Conservation (phyloP, 495 filamentous ascomycete species). For the Xylaria scruposa region DNA sequence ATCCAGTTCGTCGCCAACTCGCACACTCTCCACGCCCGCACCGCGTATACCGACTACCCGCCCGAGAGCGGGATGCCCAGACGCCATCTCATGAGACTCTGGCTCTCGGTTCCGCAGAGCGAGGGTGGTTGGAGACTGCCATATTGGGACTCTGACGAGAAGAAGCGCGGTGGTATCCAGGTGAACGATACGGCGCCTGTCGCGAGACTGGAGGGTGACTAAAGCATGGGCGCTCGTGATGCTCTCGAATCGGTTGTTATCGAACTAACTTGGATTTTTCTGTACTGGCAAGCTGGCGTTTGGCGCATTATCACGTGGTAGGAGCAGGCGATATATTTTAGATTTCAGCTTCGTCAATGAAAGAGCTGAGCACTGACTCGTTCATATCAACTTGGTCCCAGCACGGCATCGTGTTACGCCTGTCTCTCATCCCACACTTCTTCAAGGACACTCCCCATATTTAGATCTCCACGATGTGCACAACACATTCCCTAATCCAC, state of each 20-base stretch:
- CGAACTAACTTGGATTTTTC: not conserved
- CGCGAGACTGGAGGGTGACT: constrained; percentile 42
- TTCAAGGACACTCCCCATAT: not conserved
- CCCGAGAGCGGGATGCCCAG: constrained; percentile 58
- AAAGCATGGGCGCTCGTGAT: not conserved
- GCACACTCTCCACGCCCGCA: constrained; percentile 74
- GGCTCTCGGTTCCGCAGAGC: constrained; percentile 78
- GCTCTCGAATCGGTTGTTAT: not conserved
- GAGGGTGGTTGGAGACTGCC: constrained; percentile 89
- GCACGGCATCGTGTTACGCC: not conserved
- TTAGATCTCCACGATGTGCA: not conserved
- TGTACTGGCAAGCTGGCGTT: not conserved
- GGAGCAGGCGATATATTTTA: not conserved
- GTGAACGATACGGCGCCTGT: constrained; percentile 75
- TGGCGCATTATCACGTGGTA: not conserved
- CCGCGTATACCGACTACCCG: constrained; percentile 70
- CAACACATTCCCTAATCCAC: not conserved
- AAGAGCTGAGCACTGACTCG: not conserved
- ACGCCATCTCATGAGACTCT: constrained; percentile 82
- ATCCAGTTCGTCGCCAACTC: constrained; percentile 77
- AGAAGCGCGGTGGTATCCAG: constrained; percentile 87
- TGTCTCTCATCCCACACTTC: not conserved
- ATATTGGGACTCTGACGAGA: constrained; percentile 78
- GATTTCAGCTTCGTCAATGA: not conserved
- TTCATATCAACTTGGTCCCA: not conserved